Evolutionary conservation across 441 rosid species (phyloP), one percentile per base, ranked within the genome.

Genomic region (Populus hybrid): DNA sequence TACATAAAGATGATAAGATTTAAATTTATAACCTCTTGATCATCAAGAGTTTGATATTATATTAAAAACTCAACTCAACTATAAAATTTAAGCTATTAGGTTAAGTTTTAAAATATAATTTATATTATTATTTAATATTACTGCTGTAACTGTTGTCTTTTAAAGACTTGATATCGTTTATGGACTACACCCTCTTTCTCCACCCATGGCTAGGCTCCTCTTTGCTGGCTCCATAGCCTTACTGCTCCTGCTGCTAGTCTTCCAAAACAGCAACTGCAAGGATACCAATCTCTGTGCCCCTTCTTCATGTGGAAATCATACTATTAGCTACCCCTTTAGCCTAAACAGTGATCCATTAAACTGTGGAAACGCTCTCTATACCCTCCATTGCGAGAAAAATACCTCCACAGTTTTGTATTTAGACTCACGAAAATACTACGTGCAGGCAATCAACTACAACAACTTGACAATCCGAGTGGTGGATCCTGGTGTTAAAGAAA

Each of bases 401-500:
- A 53, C 0, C 18, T 53, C 61, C 61, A 18, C 61, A 0, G 21
- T 53, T 0, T 53, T 53, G 61, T 16, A 53, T 53, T 53, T 53
- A 16, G 61, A 53, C n/a, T 53, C 21, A 53, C 61, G 61, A 53
- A 50, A 53, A 5, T 53, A 53, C 21, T 16, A 53, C 61, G 8
- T 53, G 61, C 61, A 53, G 3, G 61, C 61, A 5, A 53, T 53
- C 61, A 53, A 53, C 63, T 53, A 53, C 63, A 18, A 53, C 63
- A 53, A 18, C 63, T 6, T 53, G 63, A 53, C 63, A 53, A 53
- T 53, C 21, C 21, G 63, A 53, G 63, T 77, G n/a, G 42, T 30
- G 0, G 75, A 77, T 64, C 21, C 74, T 16, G 75, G 70, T 26
- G 79, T 77, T 18, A 21, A 38, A 8, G 4, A 36, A 23, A n/a